These are phyloP conservation scores for Ascoidea tarda DNA, from an alignment of 805 yeast species.

Conservation along the genomic window DNA sequence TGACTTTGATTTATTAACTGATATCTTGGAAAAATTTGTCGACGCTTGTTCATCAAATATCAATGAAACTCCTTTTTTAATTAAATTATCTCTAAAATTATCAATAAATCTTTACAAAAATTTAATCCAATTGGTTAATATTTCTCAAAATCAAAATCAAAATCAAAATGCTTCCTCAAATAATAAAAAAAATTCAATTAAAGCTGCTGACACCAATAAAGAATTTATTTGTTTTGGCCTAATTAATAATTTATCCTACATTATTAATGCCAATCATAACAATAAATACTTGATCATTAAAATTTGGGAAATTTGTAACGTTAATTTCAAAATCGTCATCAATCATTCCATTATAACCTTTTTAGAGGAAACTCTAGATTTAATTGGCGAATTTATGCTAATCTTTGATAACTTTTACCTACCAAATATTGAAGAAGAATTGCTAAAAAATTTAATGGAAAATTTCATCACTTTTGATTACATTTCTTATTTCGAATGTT, in stretches of 20 bases:
- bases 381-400: slow-evolving; percentile 35
- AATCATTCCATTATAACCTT: slow-evolving; percentile 45
- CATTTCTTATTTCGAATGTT: slow-evolving; percentile 8
- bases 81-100: slow-evolving; percentile 44
- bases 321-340: slow-evolving; percentile 41
- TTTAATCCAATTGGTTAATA: slow-evolving; percentile 43
- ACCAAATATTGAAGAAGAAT: not conserved
- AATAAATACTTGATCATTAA: slow-evolving; percentile 14
- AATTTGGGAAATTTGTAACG: slow-evolving; percentile 22
- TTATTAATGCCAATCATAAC: slow-evolving; percentile 37
- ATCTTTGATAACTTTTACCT: slow-evolving; percentile 23
- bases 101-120: slow-evolving; percentile 45
- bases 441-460: slow-evolving; percentile 5
- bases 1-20: slow-evolving; percentile 75
- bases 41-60: slow-evolving; percentile 77
- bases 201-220: slow-evolving; percentile 39
- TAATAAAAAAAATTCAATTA: slow-evolving; percentile 18
- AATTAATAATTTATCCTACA: slow-evolving; percentile 59
- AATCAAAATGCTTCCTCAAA: slow-evolving; percentile 17
- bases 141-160: slow-evolving; percentile 19
- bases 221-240: slow-evolving; percentile 57
- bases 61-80: slow-evolving; percentile 60
- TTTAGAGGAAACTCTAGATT: slow-evolving; percentile 47
- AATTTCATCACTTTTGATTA: slow-evolving; percentile 6
- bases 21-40: slow-evolving; percentile 92